Conservation (phyloP, 768 basidiomycete species). For the Leccinum truebloodii region DNA sequence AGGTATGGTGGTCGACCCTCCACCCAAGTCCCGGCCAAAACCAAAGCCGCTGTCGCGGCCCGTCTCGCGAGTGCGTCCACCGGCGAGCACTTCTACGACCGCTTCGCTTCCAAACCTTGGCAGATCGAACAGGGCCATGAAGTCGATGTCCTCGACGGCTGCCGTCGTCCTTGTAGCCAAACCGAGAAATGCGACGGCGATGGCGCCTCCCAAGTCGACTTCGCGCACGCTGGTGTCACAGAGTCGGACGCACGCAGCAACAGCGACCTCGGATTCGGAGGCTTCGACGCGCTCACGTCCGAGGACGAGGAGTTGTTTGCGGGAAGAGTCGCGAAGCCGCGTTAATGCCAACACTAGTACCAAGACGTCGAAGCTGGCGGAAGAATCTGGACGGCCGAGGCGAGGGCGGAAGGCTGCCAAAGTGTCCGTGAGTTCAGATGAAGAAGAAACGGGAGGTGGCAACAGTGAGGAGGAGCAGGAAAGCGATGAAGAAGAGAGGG, state of each 20-base stretch:
- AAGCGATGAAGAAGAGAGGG: conserved; percentile 18
- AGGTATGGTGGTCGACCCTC: conserved; percentile 15
- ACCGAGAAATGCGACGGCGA: background rate
- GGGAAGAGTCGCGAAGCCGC: conserved; percentile 22
- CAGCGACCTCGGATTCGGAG: conserved; percentile 24
- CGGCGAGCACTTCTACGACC: conserved; percentile 8
- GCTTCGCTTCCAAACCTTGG: background rate
- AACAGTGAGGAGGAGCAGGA: conserved; percentile 7
- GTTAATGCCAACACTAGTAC: conserved; percentile 7
- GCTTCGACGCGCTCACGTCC: conserved; percentile 19
- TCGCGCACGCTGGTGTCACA: conserved; percentile 26
- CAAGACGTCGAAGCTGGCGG: conserved; percentile 8
- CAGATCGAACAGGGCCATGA: conserved; percentile 1
- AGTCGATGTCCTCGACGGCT: background rate
- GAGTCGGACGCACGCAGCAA: conserved; percentile 8
- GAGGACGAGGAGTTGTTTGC: conserved; percentile 25
- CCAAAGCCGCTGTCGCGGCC: conserved; percentile 18
- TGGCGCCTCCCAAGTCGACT: conserved; percentile 15
- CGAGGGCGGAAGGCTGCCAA: conserved; percentile 2
- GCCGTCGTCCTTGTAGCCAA: background rate
- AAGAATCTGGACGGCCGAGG: conserved; percentile 4
- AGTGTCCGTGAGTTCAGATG: conserved; percentile 5
- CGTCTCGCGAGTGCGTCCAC: conserved; percentile 7
- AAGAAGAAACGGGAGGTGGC: conserved; percentile 10
- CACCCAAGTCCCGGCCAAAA: conserved; percentile 12